Conservation (phyloP, 148 eudicot genomes). For the Simmondsia chinensis region DNA sequence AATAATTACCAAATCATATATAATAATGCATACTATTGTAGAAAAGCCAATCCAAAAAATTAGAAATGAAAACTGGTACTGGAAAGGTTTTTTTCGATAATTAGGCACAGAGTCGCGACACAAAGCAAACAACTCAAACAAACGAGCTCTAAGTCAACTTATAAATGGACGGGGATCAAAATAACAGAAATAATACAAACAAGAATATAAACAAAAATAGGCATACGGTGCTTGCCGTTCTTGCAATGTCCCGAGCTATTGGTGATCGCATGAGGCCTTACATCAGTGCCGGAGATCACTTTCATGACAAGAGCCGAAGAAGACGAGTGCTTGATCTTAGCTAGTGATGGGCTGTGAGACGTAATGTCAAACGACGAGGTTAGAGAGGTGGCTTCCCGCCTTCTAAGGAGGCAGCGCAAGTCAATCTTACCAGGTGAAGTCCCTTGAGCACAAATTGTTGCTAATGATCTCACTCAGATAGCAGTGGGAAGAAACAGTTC, state of each 20-base stretch:
- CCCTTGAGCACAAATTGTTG: constrained; percentile 49
- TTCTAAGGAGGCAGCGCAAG: constrained; percentile 41
- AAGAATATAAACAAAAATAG: constrained; percentile 73
- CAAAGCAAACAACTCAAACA: no score
- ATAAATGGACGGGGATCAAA: no score
- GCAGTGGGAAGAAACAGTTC: constrained; percentile 56
- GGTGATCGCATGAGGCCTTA: constrained; percentile 77
- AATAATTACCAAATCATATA: no score
- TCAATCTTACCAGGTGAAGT: constrained; percentile 24
- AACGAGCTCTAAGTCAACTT: no score
- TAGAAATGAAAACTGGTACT: no score
- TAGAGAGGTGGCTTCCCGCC: constrained; percentile 58
- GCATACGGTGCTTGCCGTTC: constrained; percentile 73
- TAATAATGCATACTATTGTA: no score
- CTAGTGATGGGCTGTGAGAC: constrained; percentile 92
- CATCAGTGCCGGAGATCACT: constrained; percentile 68
- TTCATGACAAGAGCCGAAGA: constrained; percentile 57
- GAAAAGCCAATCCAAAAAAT: no score
- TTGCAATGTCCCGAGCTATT: constrained; percentile 83
- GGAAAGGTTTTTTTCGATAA: no score
- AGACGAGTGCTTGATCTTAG: constrained; percentile 77
- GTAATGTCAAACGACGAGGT: constrained; percentile 73
- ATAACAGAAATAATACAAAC: no score
- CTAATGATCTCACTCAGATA: constrained; percentile 50
- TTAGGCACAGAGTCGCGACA: no score